These are phyloP conservation scores for Verticillium tricorpus DNA, from an alignment of 2,329 filamentous ascomycete species.

Conservation along the genomic window DNA sequence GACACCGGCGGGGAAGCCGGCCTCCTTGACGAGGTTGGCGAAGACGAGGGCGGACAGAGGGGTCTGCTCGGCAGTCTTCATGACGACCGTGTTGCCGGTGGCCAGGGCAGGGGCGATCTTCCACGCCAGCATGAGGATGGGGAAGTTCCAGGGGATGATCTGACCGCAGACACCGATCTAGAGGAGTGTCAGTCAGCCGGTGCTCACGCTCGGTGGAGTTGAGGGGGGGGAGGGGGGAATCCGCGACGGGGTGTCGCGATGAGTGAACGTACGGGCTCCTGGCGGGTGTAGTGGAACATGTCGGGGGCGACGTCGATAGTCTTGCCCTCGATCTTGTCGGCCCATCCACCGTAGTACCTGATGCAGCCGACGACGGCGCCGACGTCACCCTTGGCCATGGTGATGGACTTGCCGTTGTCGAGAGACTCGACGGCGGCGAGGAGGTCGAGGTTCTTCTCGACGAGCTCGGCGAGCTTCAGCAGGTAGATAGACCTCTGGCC, in stretches of 20 bases:
- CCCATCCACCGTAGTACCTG: constrained; percentile 71
- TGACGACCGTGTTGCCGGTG: constrained; percentile 66
- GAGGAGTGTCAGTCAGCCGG: neutral
- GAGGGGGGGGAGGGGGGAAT: too few relatives aligned
- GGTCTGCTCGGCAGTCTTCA: constrained; percentile 76
- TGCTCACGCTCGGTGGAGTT: neutral
- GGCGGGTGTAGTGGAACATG: constrained; percentile 78
- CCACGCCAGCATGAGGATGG: constrained; percentile 76
- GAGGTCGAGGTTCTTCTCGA: constrained; percentile 71
- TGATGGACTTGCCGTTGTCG: constrained; percentile 82
- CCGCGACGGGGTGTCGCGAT: neutral
- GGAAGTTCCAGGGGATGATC: constrained; percentile 89
- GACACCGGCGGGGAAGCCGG: constrained; percentile 74
- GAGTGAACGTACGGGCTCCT: constrained; percentile 58
- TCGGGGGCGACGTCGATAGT: constrained; percentile 74
- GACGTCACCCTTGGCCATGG: constrained; percentile 72
- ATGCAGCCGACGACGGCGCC: constrained; percentile 62
- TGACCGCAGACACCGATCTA: constrained; percentile 75
- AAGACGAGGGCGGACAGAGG: constrained; percentile 66
- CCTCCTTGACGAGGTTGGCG: constrained; percentile 64
- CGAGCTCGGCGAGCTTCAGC: constrained; percentile 72
- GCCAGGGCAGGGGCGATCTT: constrained; percentile 74
- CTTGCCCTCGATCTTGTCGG: constrained; percentile 88
- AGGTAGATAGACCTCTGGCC: constrained; percentile 66
- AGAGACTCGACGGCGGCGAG: constrained; percentile 81